Evolutionary conservation across 192 early-diverging fungal species (phyloP).

Genomic region (Gryganskiella cystojenkinii): DNA sequence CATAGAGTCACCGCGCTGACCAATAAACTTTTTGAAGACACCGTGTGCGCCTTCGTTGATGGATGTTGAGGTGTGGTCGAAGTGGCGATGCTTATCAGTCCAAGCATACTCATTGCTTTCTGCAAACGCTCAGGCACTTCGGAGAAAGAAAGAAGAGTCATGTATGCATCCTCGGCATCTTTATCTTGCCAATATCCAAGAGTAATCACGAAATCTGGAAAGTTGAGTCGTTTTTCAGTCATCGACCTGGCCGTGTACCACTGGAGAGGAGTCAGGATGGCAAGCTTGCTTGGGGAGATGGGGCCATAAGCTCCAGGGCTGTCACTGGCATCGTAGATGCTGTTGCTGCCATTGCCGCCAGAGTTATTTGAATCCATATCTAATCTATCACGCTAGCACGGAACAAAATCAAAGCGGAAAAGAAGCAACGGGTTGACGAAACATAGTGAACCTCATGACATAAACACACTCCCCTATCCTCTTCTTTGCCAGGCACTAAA

Average conservation of each 20-base stretch:
- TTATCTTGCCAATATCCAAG: slow-evolving; percentile 20
- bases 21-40: too few relatives aligned
- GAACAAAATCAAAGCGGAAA: not conserved
- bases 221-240: slow-evolving; percentile 4
- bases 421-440: not conserved
- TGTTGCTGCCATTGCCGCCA: slow-evolving; percentile 3
- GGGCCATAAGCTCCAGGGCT: not conserved
- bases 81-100: too few relatives aligned
- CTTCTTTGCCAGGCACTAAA: slow-evolving; percentile 5
- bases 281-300: not conserved
- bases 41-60: too few relatives aligned
- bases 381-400: not conserved
- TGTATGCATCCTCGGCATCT: slow-evolving; percentile 23
- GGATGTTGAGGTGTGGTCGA: too few relatives aligned
- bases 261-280: slow-evolving; percentile 12
- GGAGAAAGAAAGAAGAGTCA: slow-evolving; percentile 11
- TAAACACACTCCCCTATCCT: not conserved
- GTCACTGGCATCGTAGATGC: not conserved
- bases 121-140: slow-evolving; percentile 10
- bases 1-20: too few relatives aligned
- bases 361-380: slow-evolving; percentile 9
- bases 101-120: slow-evolving; percentile 20
- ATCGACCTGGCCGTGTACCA: slow-evolving; percentile 10
- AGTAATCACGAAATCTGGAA: slow-evolving; percentile 15
- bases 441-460: not conserved